Base-by-base conservation (phyloP, 2,329 filamentous ascomycete species). In the Ophiostoma ulmi region DNA sequence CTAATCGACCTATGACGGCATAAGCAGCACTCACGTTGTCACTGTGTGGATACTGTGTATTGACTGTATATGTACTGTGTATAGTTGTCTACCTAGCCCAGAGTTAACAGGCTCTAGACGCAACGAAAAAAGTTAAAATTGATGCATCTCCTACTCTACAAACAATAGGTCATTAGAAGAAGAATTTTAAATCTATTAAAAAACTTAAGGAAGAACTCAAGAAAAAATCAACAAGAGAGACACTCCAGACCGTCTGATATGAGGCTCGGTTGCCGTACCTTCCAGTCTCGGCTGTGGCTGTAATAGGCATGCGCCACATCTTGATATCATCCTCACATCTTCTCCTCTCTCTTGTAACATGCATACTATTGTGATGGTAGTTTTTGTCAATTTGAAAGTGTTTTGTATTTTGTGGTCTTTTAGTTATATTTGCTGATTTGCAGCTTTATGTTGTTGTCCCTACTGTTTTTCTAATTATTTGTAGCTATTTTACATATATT, bases 1-100 rank as follows among this genome's bases (percentile, higher is more conserved):
- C 48, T 63, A 17, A 48, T 22, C 44, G 35, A 35, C 67, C 70
- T 71, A 71, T 71, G 70, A 71, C 70, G 70, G 70, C 70, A 71
- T 71, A 39, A 55, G 70, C 26, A 6, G 31, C 26, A 8, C 5
- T 39, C 52, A 61, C 52, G 63, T 41, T 64, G 11, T 7, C 35
- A 70, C 65, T 7, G 58, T 35, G 58, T 61, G 1, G 0, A 11
- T 14, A 61, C 58, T 61, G 58, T 63, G 14, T 35, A 8, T 20
- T 8, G 1, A 63, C 58, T 35, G 58, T 63, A 5, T 55, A 26
- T 22, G 11, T 22, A 48, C 41, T 48, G 41, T 48, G 10, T 39
- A 39, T 48, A 13, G 1, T 48, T 58, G 26, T 63, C 26, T 26
- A 31, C 26, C 22, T 11, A n/a, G 14, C 20, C 11, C 4, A 22